Evolutionary conservation across 2,329 filamentous ascomycete genomes (phyloP).

Genomic region (Fusarium succisae): DNA sequence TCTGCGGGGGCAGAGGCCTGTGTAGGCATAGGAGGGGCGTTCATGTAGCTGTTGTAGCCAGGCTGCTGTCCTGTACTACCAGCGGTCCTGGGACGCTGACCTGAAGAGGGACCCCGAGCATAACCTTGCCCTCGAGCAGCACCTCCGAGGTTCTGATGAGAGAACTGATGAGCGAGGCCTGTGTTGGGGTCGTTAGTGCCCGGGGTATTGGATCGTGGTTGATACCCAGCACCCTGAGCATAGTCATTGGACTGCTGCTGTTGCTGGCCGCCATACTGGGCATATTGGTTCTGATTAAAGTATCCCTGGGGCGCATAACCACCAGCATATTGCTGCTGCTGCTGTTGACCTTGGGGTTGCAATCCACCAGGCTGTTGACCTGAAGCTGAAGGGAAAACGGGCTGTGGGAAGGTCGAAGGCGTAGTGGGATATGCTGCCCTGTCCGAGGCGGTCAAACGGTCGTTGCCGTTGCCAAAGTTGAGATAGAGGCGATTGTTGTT

Average conservation of each 20-base stretch:
- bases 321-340: conserved; percentile 52
- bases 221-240: conserved; percentile 59
- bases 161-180: conserved; percentile 93
- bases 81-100: conserved; percentile 84
- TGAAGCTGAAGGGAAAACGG: conserved; percentile 65
- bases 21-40: conserved; percentile 70
- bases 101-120: conserved; percentile 73
- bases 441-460: conserved; percentile 69
- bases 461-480: conserved; percentile 73
- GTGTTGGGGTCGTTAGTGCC: conserved; percentile 85
- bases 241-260: conserved; percentile 58
- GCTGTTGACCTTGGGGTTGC: conserved; percentile 48
- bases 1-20: conserved; percentile 68
- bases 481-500: conserved; percentile 72
- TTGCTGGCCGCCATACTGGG: conserved; percentile 48
- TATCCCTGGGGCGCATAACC: conserved; percentile 62
- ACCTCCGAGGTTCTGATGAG: conserved; percentile 89
- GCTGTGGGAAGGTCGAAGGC: conserved; percentile 95
- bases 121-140: conserved; percentile 76
- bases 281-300: conserved; percentile 70
- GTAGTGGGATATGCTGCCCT: conserved; percentile 84
- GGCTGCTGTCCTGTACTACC: conserved; percentile 72
- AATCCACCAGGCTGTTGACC: conserved; percentile 35
- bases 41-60: conserved; percentile 73
- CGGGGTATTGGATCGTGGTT: conserved; percentile 65